Evolutionary conservation across 768 basidiomycete genomes (phyloP).

Genomic region (Pleurotus salmoneostramineus): DNA sequence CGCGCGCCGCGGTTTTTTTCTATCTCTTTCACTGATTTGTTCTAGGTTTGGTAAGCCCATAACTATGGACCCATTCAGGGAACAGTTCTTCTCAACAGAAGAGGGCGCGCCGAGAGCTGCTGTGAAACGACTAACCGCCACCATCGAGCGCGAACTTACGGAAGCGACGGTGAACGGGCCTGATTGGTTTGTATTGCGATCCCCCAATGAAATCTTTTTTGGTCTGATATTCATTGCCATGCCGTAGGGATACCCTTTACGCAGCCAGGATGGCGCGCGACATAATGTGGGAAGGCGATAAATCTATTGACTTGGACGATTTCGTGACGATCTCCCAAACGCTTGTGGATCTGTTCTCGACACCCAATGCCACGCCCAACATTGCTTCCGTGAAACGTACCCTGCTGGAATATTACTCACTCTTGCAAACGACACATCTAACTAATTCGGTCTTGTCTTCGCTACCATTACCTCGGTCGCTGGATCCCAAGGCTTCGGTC

Average conservation of each 20-base stretch:
- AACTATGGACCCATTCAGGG: constrained; percentile 64
- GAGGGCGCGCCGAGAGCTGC: constrained; percentile 73
- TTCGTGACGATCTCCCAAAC: constrained; percentile 87
- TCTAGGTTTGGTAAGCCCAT: constrained; percentile 83
- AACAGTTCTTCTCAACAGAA: constrained; percentile 67
- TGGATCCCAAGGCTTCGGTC: constrained; percentile 75
- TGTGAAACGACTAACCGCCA: constrained; percentile 81
- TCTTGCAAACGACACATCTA: constrained; percentile 76
- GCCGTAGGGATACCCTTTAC: constrained; percentile 80
- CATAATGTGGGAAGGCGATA: constrained; percentile 85
- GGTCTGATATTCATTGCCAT: neutral
- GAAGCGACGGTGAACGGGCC: constrained; percentile 86
- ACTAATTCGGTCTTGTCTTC: constrained; percentile 83
- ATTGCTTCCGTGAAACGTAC: constrained; percentile 59
- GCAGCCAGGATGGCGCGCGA: constrained; percentile 91
- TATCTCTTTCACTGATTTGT: constrained; percentile 9
- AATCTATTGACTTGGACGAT: constrained; percentile 72
- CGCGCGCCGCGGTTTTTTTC: constrained; percentile 19
- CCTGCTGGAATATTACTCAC: constrained; percentile 85
- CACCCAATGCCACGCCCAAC: constrained; percentile 55
- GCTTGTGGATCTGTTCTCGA: constrained; percentile 89
- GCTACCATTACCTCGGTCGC: constrained; percentile 76
- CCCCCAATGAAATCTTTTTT: neutral
- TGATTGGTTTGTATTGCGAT: constrained; percentile 68
- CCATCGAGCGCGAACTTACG: constrained; percentile 66